These are phyloP conservation scores for Fusarium burgessii DNA, from an alignment of 2,329 filamentous ascomycete genomes.

Conservation along the genomic window DNA sequence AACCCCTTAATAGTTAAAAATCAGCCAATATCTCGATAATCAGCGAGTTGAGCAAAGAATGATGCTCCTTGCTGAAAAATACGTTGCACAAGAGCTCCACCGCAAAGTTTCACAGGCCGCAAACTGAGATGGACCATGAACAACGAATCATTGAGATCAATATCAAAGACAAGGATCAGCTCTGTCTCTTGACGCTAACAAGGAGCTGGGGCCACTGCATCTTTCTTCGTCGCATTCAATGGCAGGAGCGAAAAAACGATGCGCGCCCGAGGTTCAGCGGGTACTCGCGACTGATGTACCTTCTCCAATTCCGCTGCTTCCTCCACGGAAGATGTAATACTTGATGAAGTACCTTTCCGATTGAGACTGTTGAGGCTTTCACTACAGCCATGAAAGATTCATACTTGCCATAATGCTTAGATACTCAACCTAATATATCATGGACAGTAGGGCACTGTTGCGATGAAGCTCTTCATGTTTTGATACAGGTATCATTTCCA, in stretches of 20 bases:
- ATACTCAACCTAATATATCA: slow-evolving; percentile 11
- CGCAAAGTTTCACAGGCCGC: slow-evolving; percentile 38
- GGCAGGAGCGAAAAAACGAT: slow-evolving; percentile 8
- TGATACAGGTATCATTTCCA: slow-evolving; percentile 1
- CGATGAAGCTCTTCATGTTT: slow-evolving; percentile 5
- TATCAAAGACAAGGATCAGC: slow-evolving; percentile 24
- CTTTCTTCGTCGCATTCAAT: slow-evolving; percentile 28
- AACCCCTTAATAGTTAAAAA: not conserved
- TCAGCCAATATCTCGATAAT: not conserved
- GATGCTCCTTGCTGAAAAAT: slow-evolving; percentile 1
- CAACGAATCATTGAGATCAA: slow-evolving; percentile 19
- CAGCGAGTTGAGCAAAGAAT: slow-evolving; percentile 9
- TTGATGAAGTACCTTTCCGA: not conserved
- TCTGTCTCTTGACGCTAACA: slow-evolving; percentile 19
- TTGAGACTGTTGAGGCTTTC: slow-evolving; percentile 24
- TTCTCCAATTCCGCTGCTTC: slow-evolving; percentile 11
- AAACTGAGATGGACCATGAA: slow-evolving; percentile 33
- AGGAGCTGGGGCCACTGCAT: slow-evolving; percentile 39
- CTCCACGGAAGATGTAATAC: not conserved
- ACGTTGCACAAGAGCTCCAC: slow-evolving; percentile 27
- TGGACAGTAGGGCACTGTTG: slow-evolving; percentile 5
- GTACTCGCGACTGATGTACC: slow-evolving; percentile 34
- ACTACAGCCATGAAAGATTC: not conserved
- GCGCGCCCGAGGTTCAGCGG: not conserved
- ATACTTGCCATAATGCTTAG: not conserved